A percentile compares a stretch with the other conserved stretches of the same genome.
Conservation (phyloP, 352 stramenopile species). For the Halophytophthora polymorphica region DNA sequence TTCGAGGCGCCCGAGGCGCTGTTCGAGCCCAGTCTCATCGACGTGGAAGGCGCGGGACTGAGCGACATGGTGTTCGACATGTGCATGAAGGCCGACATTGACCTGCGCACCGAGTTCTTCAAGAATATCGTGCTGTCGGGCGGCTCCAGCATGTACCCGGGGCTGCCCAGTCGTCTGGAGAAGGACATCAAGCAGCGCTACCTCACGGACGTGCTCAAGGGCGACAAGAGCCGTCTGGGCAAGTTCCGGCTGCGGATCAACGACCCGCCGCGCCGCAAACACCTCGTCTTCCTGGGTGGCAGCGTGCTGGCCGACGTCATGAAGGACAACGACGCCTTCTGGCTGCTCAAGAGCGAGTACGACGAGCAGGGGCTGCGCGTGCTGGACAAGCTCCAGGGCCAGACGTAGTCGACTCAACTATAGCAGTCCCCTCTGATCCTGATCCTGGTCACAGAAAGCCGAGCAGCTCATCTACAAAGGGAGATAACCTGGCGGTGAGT, state of each 20-base stretch:
- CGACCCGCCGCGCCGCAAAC: constrained; percentile 94
- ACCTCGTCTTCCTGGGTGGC: constrained; percentile 94
- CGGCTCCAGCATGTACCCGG: constrained; percentile 96
- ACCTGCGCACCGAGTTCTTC: constrained; percentile 95
- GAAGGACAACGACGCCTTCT: constrained; percentile 93
- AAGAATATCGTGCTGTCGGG: constrained; percentile 97
- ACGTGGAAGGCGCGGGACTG: constrained; percentile 94
- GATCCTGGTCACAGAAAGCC: too few species aligned
- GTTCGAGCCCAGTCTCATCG: constrained; percentile 96
- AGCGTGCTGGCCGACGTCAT: constrained; percentile 93
- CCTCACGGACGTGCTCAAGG: constrained; percentile 82
- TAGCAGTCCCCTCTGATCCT: constrained; percentile 13
- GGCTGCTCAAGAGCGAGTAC: constrained; percentile 94
- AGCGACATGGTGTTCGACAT: constrained; percentile 98
- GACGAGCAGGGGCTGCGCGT: constrained; percentile 90
- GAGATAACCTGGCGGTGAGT: too few species aligned
- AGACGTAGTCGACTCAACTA: constrained; percentile 10
- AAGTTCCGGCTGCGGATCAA: constrained; percentile 95
- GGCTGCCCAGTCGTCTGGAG: constrained; percentile 90
- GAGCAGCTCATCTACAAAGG: too few species aligned
- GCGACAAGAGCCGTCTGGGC: constrained; percentile 84
- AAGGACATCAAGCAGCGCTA: constrained; percentile 82
- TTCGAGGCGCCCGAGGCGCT: constrained; percentile 95
- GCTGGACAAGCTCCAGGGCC: constrained; percentile 76
- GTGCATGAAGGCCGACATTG: constrained; percentile 96